Evolutionary conservation across 768 basidiomycete species (phyloP).

Genomic region (Pleurotus eryngii): DNA sequence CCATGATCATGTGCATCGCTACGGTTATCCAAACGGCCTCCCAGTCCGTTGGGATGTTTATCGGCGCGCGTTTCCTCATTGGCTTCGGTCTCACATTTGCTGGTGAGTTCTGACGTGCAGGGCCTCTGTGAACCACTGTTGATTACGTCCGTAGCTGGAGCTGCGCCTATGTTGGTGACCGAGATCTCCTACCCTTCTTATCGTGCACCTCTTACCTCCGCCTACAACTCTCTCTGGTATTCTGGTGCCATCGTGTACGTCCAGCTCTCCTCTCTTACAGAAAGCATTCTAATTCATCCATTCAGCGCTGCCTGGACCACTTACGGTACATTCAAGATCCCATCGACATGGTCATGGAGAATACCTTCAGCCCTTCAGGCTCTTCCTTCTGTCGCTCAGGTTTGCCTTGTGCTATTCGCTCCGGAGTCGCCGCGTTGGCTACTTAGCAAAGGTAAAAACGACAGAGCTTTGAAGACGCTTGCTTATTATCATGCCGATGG

Average conservation of each 20-base stretch:
- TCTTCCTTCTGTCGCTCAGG: constrained; percentile 64
- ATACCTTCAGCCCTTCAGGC: constrained; percentile 76
- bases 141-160: constrained; percentile 40
- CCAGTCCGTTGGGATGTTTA: constrained; percentile 73
- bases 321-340: constrained; percentile 73
- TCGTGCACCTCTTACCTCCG: constrained; percentile 73
- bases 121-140: constrained; percentile 10
- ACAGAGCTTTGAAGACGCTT: constrained; percentile 61
- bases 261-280: background rate
- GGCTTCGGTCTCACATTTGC: constrained; percentile 78
- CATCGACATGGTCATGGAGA: constrained; percentile 76
- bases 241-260: constrained; percentile 74
- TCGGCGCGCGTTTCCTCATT: constrained; percentile 75
- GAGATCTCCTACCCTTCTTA: constrained; percentile 82
- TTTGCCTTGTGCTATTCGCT: constrained; percentile 60
- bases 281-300: background rate
- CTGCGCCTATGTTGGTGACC: constrained; percentile 81
- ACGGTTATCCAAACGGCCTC: constrained; percentile 68
- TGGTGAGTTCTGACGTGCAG: constrained; percentile 26
- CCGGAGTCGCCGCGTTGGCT: constrained; percentile 89
- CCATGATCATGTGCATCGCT: constrained; percentile 63
- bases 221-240: constrained; percentile 87
- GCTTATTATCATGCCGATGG: constrained; percentile 85
- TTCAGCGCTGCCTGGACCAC: constrained; percentile 76
- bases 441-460: constrained; percentile 69